phyloP scores from a whole-genome alignment of 176 grass and related monocot species.

The Oryza meridionalis region DNA sequence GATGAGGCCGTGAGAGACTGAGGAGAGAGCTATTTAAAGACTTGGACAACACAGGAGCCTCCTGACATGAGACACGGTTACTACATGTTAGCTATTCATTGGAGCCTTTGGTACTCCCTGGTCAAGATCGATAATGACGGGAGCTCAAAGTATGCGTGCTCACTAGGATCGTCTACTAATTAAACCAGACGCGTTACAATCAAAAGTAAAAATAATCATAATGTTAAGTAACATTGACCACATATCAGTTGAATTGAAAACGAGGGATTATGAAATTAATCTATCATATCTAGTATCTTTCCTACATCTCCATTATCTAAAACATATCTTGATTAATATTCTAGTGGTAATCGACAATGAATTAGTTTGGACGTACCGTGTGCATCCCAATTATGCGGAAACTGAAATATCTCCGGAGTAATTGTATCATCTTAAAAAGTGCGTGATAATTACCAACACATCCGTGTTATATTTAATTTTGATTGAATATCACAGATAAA shows the following conservation, averaged over 20 bases:
- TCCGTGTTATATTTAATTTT: neutral
- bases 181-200: neutral
- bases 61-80: conserved; percentile 6
- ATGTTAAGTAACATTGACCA: neutral
- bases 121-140: neutral
- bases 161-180: neutral
- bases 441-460: neutral
- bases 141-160: neutral
- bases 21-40: conserved; percentile 46
- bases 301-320: neutral
- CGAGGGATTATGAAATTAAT: neutral
- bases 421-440: too few relatives aligned
- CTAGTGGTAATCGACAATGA: neutral
- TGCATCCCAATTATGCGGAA: too few relatives aligned
- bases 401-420: too few relatives aligned
- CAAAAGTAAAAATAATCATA: too few relatives aligned
- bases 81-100: neutral
- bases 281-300: neutral
- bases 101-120: conserved; percentile 6
- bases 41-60: neutral
- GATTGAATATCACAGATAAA: neutral
- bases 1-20: neutral
- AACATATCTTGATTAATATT: too few relatives aligned
- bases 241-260: neutral
- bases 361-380: too few relatives aligned